Conservation (phyloP, 2,329 filamentous ascomycete genomes). For the Pseudogymnoascus sp. region DNA sequence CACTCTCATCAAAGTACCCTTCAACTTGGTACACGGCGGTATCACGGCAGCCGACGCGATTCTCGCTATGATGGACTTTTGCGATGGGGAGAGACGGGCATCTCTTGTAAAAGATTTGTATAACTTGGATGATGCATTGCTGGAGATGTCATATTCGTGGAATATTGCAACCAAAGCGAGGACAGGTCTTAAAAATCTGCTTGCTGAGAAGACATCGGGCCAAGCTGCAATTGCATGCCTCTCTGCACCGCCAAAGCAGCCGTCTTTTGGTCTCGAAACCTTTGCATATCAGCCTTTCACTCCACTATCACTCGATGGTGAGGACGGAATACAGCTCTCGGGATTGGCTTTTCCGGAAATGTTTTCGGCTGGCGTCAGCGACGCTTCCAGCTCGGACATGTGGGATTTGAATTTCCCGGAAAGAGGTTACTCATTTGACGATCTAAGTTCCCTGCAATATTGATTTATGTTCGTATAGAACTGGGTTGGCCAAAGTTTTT, state of each 20-base stretch:
- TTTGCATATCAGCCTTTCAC: constrained; percentile 1
- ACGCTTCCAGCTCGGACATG: constrained; percentile 5
- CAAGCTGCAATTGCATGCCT: not conserved
- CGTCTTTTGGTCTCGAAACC: not conserved
- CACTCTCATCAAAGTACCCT: constrained; percentile 8
- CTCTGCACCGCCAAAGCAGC: not conserved
- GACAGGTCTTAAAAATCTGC: not conserved
- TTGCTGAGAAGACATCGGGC: not conserved
- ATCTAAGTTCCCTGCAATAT: not conserved
- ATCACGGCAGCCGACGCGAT: constrained; percentile 15
- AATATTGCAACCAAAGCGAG: not conserved
- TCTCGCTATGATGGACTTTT: constrained; percentile 6
- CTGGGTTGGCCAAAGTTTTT: not conserved
- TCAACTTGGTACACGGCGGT: constrained; percentile 14
- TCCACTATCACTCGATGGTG: not conserved
- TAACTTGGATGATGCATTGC: not conserved
- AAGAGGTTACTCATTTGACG: constrained; percentile 1
- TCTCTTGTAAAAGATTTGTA: not conserved
- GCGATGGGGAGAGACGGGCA: not conserved
- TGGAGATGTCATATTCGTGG: constrained; percentile 3
- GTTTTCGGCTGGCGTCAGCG: constrained; percentile 4
- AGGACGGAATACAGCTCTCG: not conserved
- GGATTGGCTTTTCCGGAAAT: not conserved
- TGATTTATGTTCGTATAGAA: not conserved
- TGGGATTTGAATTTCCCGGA: constrained; percentile 5